Base-by-base conservation (phyloP, 345 rosid genomes). In the Cardiospermum halicacabum region DNA sequence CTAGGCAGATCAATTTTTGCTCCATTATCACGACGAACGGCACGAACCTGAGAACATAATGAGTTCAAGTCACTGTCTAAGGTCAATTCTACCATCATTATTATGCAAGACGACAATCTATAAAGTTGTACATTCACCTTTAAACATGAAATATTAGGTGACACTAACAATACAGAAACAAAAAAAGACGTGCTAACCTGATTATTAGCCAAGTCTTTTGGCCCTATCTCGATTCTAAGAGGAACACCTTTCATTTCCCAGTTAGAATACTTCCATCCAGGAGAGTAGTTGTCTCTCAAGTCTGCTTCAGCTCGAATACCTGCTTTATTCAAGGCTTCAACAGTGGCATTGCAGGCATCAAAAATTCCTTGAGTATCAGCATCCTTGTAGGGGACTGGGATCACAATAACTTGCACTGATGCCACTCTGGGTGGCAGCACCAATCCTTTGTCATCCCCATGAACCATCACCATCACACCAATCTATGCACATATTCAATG, bases 221-320 rank as follows among this genome's bases (percentile, higher is more conserved):
- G 99, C 45, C 97, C 97, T 63, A 94, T 94, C 83, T 94, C 99
- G 58, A 94, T 89, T 78, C 99, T 89, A 26, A 94, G 66, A 16
- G 99, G 96, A 60, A 94, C 99, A 60, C 99, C 97, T 73, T 91
- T 94, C 97, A 91, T 77, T 76, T 94, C 99, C 97, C 96, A 91
- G 76, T 91, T 71, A 30, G 99, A 94, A 66, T 91, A 94, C 85
- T 94, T 94, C 99, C 99, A 94, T 36, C 96, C 97, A 21, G 97
- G 99, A 3, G 97, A 89, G 72, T 94, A 88, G 77, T 91, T 91
- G 40, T 91, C 99, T 75, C 96, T 81, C 12, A 84, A 64, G 75
- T 94, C 99, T 11, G 78, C 81, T 66, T 87, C 89, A 7, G 97
- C 95, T 53, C 79, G 74, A 50, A 94, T 81, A 60, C 97, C 97